A percentile compares a stretch with the other conserved stretches of the same genome.
These are phyloP conservation scores for Mycena galopus DNA, from an alignment of 768 basidiomycete species.

Conservation along the genomic window DNA sequence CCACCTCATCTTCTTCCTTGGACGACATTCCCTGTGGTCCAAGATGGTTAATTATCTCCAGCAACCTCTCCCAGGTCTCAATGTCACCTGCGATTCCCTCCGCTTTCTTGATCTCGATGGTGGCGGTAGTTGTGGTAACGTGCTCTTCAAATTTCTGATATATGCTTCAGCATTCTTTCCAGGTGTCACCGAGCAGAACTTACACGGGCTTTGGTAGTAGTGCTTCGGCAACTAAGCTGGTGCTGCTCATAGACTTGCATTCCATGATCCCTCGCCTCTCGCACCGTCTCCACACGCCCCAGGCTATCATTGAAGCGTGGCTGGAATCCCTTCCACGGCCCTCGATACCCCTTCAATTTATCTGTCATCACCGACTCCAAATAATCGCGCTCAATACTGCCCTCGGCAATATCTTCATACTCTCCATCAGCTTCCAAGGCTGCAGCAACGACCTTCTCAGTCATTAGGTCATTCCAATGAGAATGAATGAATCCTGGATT, in stretches of 20 bases:
- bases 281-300: constrained; percentile 23
- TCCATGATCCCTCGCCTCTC: constrained; percentile 27
- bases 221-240: constrained; percentile 21
- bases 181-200: constrained; percentile 8
- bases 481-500: constrained; percentile 23
- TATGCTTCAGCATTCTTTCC: constrained; percentile 1
- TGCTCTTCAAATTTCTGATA: constrained; percentile 24
- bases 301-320: constrained; percentile 12
- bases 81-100: constrained; percentile 15
- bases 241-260: constrained; percentile 8
- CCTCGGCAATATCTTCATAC: constrained; percentile 14
- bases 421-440: constrained; percentile 18
- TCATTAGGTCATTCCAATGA: constrained; percentile 29
- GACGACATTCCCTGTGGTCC: constrained; percentile 32
- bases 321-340: constrained; percentile 28
- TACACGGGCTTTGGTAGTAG: constrained; percentile 25
- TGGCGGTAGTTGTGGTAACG: constrained; percentile 1
- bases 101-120: constrained; percentile 22
- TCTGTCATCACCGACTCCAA: constrained; percentile 21
- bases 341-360: constrained; percentile 14
- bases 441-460: constrained; percentile 13
- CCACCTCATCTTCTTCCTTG: constrained; percentile 29
- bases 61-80: constrained; percentile 30
- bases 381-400: constrained; percentile 17
- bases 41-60: constrained; percentile 23